Evolutionary conservation across 2,329 filamentous ascomycete genomes (phyloP), one percentile per base, ranked within the genome.

Genomic region (Verticillium alfalfae): DNA sequence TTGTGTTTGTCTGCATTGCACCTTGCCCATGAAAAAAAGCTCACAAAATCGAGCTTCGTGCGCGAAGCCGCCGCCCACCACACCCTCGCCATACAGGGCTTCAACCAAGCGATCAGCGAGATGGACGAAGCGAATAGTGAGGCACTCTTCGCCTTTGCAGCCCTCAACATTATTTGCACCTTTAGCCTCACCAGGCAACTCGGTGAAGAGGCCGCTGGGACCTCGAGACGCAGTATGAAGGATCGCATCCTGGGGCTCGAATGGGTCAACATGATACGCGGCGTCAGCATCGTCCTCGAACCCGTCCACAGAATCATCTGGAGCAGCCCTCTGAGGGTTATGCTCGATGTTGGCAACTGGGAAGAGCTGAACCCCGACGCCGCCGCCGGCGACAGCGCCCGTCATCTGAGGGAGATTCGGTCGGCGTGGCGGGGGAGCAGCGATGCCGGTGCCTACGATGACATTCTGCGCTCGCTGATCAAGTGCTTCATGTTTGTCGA

Each of bases 211-310:
- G 22, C 18, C 16, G 22, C 18, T 18, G 45, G 18, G 57, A 2
- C 39, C 58, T 22, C 34, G 39, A 2, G 45, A 26, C 45, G 45
- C 2, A 52, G 2, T 8, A 61, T 60, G 1, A 64, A 62, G n/a
- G 64, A 66, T 16, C 61, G 60, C 4, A 49, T 66, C 1, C 59
- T 68, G 3, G 65, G 66, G 12, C 38, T 59, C 2, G 67, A 67
- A 16, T 66, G 64, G 65, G 66, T 67, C 22, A 62, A 64, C 3
- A 68, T 67, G 65, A 57, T 66, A 6, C 65, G 62, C 12, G 67
- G 67, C 22, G 41, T 67, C 31, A 55, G 65, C 1, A 65, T 63
- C 18, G 56, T 68, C 8, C 36, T 67, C 5, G 34, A 3, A 2
- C 65, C 64, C 2, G 54, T 57, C 3, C 59, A 66, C 34, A 55